phyloP scores from a whole-genome alignment of 495 filamentous ascomycete species.

The Aspergillus nidulans region DNA sequence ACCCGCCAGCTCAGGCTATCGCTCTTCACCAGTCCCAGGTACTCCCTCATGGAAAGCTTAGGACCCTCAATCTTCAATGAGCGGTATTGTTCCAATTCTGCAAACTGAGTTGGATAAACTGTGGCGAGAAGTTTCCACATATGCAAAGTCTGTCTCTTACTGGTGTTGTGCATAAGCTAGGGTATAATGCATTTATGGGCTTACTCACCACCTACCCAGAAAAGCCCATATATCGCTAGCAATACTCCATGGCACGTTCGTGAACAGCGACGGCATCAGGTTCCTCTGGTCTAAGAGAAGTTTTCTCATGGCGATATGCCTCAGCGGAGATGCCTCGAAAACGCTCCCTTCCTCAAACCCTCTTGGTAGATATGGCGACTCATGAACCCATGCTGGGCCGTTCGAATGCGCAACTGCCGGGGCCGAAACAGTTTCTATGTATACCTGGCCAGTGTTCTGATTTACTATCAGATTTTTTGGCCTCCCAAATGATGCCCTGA shows the following conservation, averaged over 20 bases:
- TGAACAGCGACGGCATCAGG: conserved; percentile 25
- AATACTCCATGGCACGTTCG: conserved; percentile 32
- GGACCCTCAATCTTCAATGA: conserved; percentile 22
- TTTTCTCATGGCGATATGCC: conserved; percentile 29
- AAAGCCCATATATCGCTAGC: conserved; percentile 39
- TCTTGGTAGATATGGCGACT: conserved; percentile 30
- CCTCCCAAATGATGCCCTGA: neutral
- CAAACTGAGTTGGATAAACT: conserved; percentile 32
- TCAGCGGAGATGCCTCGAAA: conserved; percentile 28
- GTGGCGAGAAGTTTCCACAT: conserved; percentile 43
- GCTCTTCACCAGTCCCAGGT: conserved; percentile 31
- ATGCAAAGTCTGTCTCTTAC: conserved; percentile 34
- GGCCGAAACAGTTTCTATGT: conserved; percentile 5
- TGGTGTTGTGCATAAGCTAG: conserved; percentile 10
- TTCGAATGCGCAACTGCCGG: neutral
- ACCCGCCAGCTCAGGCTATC: conserved; percentile 27
- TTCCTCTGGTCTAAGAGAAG: conserved; percentile 30
- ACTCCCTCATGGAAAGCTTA: conserved; percentile 24
- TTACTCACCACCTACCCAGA: conserved; percentile 27
- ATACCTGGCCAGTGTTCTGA: conserved; percentile 15
- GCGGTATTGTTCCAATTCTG: conserved; percentile 18
- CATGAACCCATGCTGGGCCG: conserved; percentile 35
- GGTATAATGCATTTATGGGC: conserved; percentile 1
- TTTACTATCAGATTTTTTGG: neutral
- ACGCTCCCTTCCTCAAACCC: conserved; percentile 22